phyloP scores from a whole-genome alignment of 768 basidiomycete genomes.

The Lactarius psammicola region DNA sequence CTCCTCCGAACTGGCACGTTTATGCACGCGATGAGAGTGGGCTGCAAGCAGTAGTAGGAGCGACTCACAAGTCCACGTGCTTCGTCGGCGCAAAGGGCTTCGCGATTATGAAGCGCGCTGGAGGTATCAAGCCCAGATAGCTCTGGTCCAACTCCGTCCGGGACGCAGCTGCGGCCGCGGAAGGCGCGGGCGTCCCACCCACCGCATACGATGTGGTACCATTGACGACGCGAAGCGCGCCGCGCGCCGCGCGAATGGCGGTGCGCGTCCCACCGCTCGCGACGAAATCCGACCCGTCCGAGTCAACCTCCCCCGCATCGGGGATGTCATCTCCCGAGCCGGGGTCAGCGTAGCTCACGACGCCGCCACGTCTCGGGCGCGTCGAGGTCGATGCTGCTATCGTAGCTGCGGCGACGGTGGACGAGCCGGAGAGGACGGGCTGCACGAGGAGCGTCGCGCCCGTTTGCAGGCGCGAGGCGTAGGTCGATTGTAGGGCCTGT shows the following conservation, averaged over 20 bases:
- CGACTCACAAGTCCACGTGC: constrained; percentile 74
- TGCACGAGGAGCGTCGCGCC: constrained; percentile 90
- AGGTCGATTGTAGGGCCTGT: constrained; percentile 80
- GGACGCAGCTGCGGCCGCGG: constrained; percentile 12
- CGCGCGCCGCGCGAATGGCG: constrained; percentile 41
- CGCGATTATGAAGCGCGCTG: constrained; percentile 69
- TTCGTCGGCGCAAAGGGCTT: constrained; percentile 55
- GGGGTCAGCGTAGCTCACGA: constrained; percentile 85
- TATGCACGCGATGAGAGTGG: constrained; percentile 8
- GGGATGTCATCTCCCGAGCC: constrained; percentile 80
- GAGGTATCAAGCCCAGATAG: constrained; percentile 85
- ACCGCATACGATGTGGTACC: constrained; percentile 56
- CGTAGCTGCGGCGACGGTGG: constrained; percentile 38
- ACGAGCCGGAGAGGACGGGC: constrained; percentile 55
- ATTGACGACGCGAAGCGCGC: constrained; percentile 10
- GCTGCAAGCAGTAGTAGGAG: neutral
- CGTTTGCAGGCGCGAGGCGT: constrained; percentile 86
- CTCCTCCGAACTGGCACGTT: constrained; percentile 68
- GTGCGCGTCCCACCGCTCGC: constrained; percentile 62
- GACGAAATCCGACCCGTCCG: constrained; percentile 80
- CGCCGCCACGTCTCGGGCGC: constrained; percentile 55
- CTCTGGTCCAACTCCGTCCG: constrained; percentile 76
- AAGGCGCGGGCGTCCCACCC: constrained; percentile 34
- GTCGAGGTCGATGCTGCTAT: constrained; percentile 40
- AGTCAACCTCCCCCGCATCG: constrained; percentile 78